Evolutionary conservation across 2,329 filamentous ascomycete species (phyloP).

Genomic region (Cercospora citrullina): DNA sequence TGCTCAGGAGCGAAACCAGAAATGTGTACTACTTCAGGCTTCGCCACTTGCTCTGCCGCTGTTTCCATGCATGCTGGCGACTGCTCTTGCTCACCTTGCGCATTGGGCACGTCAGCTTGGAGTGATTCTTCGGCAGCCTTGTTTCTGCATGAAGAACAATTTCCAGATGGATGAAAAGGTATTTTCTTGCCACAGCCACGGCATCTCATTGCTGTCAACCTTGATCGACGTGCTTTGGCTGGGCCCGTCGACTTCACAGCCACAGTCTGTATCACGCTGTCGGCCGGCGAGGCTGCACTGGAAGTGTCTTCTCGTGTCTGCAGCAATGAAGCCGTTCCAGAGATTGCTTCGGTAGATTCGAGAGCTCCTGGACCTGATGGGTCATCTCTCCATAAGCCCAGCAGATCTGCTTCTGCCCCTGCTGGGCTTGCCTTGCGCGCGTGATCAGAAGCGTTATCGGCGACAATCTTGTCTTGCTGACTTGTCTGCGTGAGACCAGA

Average conservation of each 20-base stretch:
- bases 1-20: background rate
- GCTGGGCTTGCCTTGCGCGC: background rate
- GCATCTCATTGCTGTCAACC: background rate
- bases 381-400: background rate
- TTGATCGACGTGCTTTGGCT: slow-evolving; percentile 5
- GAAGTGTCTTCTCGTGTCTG: background rate
- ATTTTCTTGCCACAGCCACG: slow-evolving; percentile 9
- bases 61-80: background rate
- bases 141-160: slow-evolving; percentile 12
- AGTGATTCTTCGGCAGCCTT: background rate
- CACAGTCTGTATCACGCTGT: slow-evolving; percentile 15
- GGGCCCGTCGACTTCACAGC: background rate
- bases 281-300: slow-evolving; percentile 11
- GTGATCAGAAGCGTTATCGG: background rate
- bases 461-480: background rate
- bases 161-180: slow-evolving; percentile 14
- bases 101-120: background rate
- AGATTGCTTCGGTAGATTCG: background rate
- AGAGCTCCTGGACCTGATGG: background rate
- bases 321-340: background rate
- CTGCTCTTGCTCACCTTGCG: background rate
- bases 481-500: background rate
- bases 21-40: background rate
- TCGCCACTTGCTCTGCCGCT: background rate
- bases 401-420: background rate